These are phyloP conservation scores for Hypoxylon lienhwacheense DNA, from an alignment of 495 filamentous ascomycete genomes.

Conservation along the genomic window DNA sequence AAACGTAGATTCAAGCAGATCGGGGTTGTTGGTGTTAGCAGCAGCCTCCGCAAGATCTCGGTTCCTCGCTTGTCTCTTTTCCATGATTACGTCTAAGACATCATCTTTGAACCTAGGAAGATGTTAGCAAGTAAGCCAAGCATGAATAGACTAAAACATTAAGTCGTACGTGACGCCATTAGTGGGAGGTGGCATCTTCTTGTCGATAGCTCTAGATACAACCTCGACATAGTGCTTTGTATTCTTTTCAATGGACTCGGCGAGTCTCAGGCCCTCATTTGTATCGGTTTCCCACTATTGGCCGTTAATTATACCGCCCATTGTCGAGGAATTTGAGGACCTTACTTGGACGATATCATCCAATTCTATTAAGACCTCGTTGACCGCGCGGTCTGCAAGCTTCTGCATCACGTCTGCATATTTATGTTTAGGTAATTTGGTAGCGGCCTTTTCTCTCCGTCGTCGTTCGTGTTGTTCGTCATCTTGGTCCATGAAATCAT, in stretches of 20 bases:
- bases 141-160: background rate
- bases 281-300: constrained; percentile 71
- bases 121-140: constrained; percentile 12
- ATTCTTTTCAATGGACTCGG: constrained; percentile 83
- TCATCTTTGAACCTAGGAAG: constrained; percentile 84
- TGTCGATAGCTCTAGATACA: constrained; percentile 84
- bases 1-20: constrained; percentile 66
- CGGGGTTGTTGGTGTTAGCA: constrained; percentile 67
- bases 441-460: constrained; percentile 46
- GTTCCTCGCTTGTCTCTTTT: constrained; percentile 85
- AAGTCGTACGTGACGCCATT: constrained; percentile 70
- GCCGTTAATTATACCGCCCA: constrained; percentile 6
- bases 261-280: constrained; percentile 72
- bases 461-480: constrained; percentile 58
- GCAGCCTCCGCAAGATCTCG: constrained; percentile 67
- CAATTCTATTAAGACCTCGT: constrained; percentile 81
- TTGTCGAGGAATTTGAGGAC: constrained; percentile 1
- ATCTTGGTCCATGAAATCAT: constrained; percentile 91
- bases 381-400: constrained; percentile 73
- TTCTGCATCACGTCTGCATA: constrained; percentile 91
- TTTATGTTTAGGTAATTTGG: constrained; percentile 69
- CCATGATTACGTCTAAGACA: constrained; percentile 94
- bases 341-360: constrained; percentile 79
- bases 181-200: constrained; percentile 76
- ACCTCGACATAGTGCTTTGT: constrained; percentile 95